Percentiles rank a stretch among this genome's conserved stretches.
These are phyloP conservation scores for Arthrinium puccinioides DNA, from an alignment of 2,329 filamentous ascomycete species.

Conservation along the genomic window DNA sequence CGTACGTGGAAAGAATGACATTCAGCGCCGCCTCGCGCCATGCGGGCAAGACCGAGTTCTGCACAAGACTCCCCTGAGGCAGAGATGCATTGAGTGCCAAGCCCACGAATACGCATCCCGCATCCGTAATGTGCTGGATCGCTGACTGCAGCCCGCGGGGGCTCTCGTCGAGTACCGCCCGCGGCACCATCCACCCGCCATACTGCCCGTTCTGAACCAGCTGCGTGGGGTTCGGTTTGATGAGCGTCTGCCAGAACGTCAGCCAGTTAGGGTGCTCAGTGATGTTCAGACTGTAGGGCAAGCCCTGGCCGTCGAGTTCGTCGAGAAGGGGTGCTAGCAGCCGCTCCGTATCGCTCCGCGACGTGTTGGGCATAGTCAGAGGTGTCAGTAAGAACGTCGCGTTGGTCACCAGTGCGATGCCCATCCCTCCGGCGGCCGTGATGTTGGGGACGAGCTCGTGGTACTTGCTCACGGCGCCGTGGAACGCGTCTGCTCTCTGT, in stretches of 20 bases:
- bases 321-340: constrained; percentile 18
- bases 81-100: constrained; percentile 20
- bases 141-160: constrained; percentile 11
- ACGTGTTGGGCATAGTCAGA: constrained; percentile 19
- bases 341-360: constrained; percentile 13
- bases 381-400: constrained; percentile 11
- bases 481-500: neutral
- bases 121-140: constrained; percentile 19
- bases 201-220: constrained; percentile 23
- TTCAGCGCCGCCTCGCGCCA: constrained; percentile 21
- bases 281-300: constrained; percentile 13
- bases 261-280: constrained; percentile 14
- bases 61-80: too few relatives aligned
- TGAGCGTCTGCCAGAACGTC: constrained; percentile 23
- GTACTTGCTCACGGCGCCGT: constrained; percentile 6
- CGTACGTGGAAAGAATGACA: neutral
- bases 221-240: constrained; percentile 21
- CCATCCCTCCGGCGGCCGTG: constrained; percentile 13
- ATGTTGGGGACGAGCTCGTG: constrained; percentile 14
- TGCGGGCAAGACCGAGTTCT: constrained; percentile 25
- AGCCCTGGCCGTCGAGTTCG: constrained; percentile 13
- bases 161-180: constrained; percentile 20
- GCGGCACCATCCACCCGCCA: constrained; percentile 26
- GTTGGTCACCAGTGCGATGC: constrained; percentile 12
- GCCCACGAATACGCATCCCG: constrained; percentile 21